Base-by-base conservation (phyloP, 352 stramenopile genomes). In the Phytophthora kernoviae region DNA sequence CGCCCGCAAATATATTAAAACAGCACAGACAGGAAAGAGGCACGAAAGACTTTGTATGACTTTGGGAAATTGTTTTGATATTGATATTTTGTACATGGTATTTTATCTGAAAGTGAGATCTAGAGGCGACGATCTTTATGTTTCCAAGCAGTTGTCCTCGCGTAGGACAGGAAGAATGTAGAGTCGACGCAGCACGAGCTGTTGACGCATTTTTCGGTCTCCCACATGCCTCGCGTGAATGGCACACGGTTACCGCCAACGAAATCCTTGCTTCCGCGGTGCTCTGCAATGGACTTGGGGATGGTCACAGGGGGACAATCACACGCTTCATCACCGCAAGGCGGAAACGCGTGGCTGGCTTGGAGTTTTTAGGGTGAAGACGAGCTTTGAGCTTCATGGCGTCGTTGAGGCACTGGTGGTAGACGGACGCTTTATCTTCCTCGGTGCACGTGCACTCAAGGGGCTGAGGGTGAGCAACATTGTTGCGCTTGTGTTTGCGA, bases 191-290 rank as follows among this genome's bases (percentile, higher is more conserved):
- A 67, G 51, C 55, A 70, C 62, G n/a, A 70, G 62, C 21, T 66
- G 62, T 36, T 71, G 57, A 14, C 62, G 62, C 62, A 71, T 77
- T 70, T 89, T 45, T 74, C 63, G 40, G 82, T 87, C 62, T 87
- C 72, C 77, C 77, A 89, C 79, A 89, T 90, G 56, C 79, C 55
- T 26, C 75, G 73, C 21, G 77, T 86, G 64, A 83, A 84, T 14
- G 80, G 77, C 58, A 90, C 76, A 37, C 79, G 83, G 55, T 82
- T 77, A 44, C 80, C 80, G 24, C 61, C 70, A 26, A 90, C 80
- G 21, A 82, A 50, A 14, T 79, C 74, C 24, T 70, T 67, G 26
- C 68, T 64, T 30, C 75, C 71, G 33, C 52, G 53, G 42, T 71
- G 66, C 32, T 72, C 63, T 26, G 75, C 71, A 17, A 90, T 73